These are phyloP conservation scores for Arachis stenosperma DNA, from an alignment of 306 rosid species.

Conservation along the genomic window DNA sequence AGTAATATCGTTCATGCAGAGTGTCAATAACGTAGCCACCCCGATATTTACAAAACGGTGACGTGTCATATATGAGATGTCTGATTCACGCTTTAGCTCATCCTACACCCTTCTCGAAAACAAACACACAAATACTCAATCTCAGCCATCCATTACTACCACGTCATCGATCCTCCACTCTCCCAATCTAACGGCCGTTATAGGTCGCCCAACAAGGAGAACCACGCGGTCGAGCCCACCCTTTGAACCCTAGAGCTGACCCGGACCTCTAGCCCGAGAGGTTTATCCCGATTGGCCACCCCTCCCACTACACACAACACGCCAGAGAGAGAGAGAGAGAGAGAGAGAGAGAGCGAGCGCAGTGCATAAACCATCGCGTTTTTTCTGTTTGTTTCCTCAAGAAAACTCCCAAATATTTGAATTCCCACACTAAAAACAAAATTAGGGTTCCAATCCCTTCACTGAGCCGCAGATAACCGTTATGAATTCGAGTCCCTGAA, in stretches of 20 bases:
- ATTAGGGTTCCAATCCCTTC: conserved; percentile 16
- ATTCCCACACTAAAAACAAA: conserved; percentile 21
- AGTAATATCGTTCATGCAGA: not conserved
- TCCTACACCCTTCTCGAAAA: conserved; percentile 54
- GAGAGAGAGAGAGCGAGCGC: conserved; percentile 31
- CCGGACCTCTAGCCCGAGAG: conserved; percentile 57
- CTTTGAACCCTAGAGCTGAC: conserved; percentile 57
- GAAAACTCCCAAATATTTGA: conserved; percentile 6
- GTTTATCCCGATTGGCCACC: conserved; percentile 57
- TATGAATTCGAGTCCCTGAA: conserved; percentile 16
- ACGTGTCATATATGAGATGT: conserved; percentile 51
- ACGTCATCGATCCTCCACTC: conserved; percentile 65
- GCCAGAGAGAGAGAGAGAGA: conserved; percentile 37
- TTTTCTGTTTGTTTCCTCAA: not conserved
- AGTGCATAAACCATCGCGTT: conserved; percentile 33
- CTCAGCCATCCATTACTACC: conserved; percentile 44
- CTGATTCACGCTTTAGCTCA: conserved; percentile 35
- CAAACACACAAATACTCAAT: conserved; percentile 74
- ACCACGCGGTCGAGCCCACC: conserved; percentile 41
- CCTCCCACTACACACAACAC: conserved; percentile 41
- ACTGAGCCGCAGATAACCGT: not conserved
- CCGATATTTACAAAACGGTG: conserved; percentile 35
- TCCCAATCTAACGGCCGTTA: conserved; percentile 44
- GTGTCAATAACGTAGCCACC: not conserved
- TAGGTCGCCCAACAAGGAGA: not conserved